Percentiles rank a stretch among this genome's conserved stretches.
Conservation (phyloP, 164 flowering plant genomes). For the Vitis labrusca region DNA sequence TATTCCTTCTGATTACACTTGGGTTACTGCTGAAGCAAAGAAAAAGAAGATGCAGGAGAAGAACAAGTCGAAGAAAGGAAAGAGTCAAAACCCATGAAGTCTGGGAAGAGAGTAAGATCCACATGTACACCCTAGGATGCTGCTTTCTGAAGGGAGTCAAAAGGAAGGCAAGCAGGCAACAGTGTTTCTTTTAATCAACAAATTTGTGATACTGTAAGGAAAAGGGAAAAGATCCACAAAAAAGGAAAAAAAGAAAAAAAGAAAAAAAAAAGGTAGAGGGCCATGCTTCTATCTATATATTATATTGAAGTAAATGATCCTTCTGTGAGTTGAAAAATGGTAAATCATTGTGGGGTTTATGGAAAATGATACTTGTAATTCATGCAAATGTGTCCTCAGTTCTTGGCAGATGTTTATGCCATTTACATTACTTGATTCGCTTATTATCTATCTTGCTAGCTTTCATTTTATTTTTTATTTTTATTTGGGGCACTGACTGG, state of each 20-base stretch:
- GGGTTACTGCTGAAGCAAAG: slow-evolving; percentile 85
- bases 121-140: slow-evolving; percentile 3
- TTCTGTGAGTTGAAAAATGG: slow-evolving; percentile 7
- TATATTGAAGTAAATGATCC: slow-evolving; percentile 10
- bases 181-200: slow-evolving; percentile 15
- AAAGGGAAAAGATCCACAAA: no score
- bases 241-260: neutral
- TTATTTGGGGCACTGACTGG: neutral
- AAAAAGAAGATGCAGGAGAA: slow-evolving; percentile 85
- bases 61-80: slow-evolving; percentile 67
- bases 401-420: slow-evolving; percentile 5
- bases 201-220: slow-evolving; percentile 13
- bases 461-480: neutral
- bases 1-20: slow-evolving; percentile 74
- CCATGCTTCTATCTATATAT: neutral
- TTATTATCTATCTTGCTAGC: neutral
- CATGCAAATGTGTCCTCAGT: slow-evolving; percentile 17
- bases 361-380: slow-evolving; percentile 12
- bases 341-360: slow-evolving; percentile 29
- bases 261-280: neutral
- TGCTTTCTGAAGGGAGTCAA: slow-evolving; percentile 6
- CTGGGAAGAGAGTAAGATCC: neutral
- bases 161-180: slow-evolving; percentile 9
- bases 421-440: slow-evolving; percentile 11
- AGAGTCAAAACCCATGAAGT: slow-evolving; percentile 33